Percentiles rank a stretch among this genome's conserved stretches.
These are phyloP conservation scores for Parasarocladium wereldwijsianum DNA, from an alignment of 2,329 filamentous ascomycete species.

Conservation along the genomic window DNA sequence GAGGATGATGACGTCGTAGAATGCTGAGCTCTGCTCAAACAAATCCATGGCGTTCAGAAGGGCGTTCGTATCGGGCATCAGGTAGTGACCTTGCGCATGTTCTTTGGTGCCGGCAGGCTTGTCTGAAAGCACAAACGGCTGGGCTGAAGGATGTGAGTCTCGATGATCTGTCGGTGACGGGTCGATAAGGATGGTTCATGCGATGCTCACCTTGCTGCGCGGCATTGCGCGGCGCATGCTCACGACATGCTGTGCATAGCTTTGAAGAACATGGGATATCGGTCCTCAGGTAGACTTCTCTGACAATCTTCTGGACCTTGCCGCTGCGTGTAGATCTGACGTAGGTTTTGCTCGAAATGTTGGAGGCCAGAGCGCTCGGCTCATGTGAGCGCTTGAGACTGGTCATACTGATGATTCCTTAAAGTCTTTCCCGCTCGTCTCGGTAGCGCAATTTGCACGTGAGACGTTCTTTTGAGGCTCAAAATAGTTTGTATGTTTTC, in stretches of 20 bases:
- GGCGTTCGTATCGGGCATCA: constrained; percentile 92
- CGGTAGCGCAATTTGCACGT: too few relatives aligned
- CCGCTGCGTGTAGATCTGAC: constrained; percentile 88
- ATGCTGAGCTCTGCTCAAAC: constrained; percentile 81
- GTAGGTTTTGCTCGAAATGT: constrained; percentile 89
- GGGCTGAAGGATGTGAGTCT: constrained; percentile 41
- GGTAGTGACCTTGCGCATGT: constrained; percentile 80
- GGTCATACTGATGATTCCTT: constrained; percentile 31
- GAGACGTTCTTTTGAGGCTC: too few relatives aligned
- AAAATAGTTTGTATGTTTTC: too few relatives aligned
- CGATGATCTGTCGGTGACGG: too few relatives aligned
- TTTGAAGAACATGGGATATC: constrained; percentile 96
- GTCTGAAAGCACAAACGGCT: constrained; percentile 78
- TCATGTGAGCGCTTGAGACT: constrained; percentile 46
- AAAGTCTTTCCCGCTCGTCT: too few relatives aligned
- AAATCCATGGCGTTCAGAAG: constrained; percentile 93
- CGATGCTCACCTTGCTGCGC: constrained; percentile 50
- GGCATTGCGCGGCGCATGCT: constrained; percentile 64
- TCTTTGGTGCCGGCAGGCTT: constrained; percentile 70
- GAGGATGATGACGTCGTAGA: constrained; percentile 92
- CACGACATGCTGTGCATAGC: constrained; percentile 64
- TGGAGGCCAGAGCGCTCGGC: constrained; percentile 43
- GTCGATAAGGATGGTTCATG: too few relatives aligned
- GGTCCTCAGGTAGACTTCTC: constrained; percentile 87
- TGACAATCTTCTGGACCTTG: constrained; percentile 97